A percentile compares a stretch with the other conserved stretches of the same genome.
These are phyloP conservation scores for Tephrocybe sp. DNA, from an alignment of 768 basidiomycete genomes.

Conservation along the genomic window DNA sequence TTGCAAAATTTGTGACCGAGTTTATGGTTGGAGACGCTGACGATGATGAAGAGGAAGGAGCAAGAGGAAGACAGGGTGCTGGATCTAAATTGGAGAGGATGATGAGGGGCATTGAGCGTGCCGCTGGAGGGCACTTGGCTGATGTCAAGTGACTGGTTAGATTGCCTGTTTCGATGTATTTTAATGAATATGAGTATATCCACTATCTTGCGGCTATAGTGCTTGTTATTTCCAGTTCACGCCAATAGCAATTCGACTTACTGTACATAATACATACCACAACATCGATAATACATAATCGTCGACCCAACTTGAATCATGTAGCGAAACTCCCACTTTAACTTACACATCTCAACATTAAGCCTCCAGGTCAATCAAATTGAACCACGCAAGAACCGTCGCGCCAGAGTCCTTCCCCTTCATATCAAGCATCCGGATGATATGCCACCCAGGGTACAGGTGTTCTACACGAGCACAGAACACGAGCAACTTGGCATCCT, in stretches of 20 bases:
- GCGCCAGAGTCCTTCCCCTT: constrained; percentile 50
- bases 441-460: constrained; percentile 46
- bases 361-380: constrained; percentile 16
- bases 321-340: too few species aligned
- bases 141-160: constrained; percentile 40
- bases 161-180: too few species aligned
- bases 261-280: too few species aligned
- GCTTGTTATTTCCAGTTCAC: too few species aligned
- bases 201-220: too few species aligned
- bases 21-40: constrained; percentile 62
- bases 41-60: constrained; percentile 37
- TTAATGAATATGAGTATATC: too few species aligned
- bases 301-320: too few species aligned
- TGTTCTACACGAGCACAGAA: constrained; percentile 54
- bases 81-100: constrained; percentile 33
- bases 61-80: constrained; percentile 17
- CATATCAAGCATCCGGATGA: constrained; percentile 50
- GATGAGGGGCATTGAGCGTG: constrained; percentile 58
- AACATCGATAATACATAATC: too few species aligned
- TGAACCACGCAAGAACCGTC: constrained; percentile 31
- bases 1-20: constrained; percentile 76
- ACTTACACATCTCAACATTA: too few species aligned
- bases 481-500: constrained; percentile 45
- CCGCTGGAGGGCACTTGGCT: constrained; percentile 58
- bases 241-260: too few species aligned